Base-by-base conservation (phyloP, 345 rosid species). In the Litchi chinensis region DNA sequence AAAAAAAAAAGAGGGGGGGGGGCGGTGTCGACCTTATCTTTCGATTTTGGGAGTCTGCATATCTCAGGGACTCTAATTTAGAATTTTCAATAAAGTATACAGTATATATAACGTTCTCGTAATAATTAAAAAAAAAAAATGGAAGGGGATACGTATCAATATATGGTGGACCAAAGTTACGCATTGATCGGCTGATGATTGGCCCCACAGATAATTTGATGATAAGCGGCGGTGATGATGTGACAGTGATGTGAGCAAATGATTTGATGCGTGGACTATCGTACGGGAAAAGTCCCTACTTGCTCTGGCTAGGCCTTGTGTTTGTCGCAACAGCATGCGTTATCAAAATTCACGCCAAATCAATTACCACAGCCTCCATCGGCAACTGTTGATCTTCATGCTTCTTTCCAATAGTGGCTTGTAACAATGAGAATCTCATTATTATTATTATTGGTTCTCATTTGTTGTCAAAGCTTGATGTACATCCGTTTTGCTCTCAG, bases 221-320 rank as follows among this genome's bases (percentile, higher is more conserved):
- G 77, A 54, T n/a, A 54, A 60, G 11, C 37, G 76, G 54, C 62
- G 82, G 65, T 74, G 73, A 74, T 69, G 75, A 79, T 79, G 19
- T 50, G 56, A 50, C 5, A 50, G 70, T 57, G 78, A 81, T 73
- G 78, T 32, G 54, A 43, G 78, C 78, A 48, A 82, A 81, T 85
- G 79, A 83, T 85, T 77, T 39, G 76, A 54, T 80, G 82, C 79
- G 84, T 73, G 80, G 85, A 81, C 82, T 73, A 43, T n/a, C 44
- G n/a, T 21, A 54, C 65, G 0, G 18, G 56, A 50, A 12, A 4
- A 50, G 18, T 50, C 56, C 56, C 56, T 50, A 50, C 56, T 50
- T 24, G 15, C 32, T 54, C 40, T 22, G 26, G 43, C 26, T n/a
- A 19, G 54, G 8, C 59, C 66, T 24, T 63, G 9, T 48, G 28